Conservation (phyloP, 2,329 filamentous ascomycete species). For the Talaromyces atroroseus region DNA sequence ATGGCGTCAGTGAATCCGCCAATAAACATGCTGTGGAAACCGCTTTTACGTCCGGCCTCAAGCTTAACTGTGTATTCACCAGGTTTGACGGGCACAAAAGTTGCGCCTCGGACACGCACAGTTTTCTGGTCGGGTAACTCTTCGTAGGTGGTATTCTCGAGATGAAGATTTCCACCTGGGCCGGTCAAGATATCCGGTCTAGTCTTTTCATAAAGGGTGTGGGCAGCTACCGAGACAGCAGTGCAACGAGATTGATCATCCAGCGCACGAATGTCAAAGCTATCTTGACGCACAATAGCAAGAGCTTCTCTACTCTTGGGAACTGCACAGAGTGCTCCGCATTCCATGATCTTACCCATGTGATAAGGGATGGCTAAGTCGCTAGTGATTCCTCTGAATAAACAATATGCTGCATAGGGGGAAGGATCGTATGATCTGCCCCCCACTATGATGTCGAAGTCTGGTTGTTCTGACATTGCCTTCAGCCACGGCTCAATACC, state of each 20-base stretch:
- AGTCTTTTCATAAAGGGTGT: conserved; percentile 52
- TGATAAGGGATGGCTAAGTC: conserved; percentile 19
- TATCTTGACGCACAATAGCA: conserved; percentile 40
- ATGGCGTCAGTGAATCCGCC: neutral
- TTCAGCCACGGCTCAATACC: conserved; percentile 42
- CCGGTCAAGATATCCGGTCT: conserved; percentile 47
- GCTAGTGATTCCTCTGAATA: neutral
- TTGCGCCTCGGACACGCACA: conserved; percentile 32
- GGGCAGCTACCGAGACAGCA: conserved; percentile 45
- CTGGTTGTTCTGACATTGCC: conserved; percentile 37
- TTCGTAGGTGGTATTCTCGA: conserved; percentile 37
- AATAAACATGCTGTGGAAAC: neutral
- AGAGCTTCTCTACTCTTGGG: conserved; percentile 42
- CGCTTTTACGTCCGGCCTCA: neutral
- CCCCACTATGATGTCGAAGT: conserved; percentile 41
- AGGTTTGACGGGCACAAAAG: neutral
- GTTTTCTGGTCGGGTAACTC: conserved; percentile 34
- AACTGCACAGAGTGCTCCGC: conserved; percentile 41
- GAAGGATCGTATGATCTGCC: conserved; percentile 39
- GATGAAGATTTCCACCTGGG: conserved; percentile 43
- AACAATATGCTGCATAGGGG: conserved; percentile 30
- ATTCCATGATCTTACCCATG: conserved; percentile 54
- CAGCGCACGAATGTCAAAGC: conserved; percentile 45
- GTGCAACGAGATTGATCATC: conserved; percentile 40
- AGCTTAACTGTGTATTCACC: conserved; percentile 1